Evolutionary conservation across 106 monocot genomes (phyloP).

Genomic region (Triglochin maritima): DNA sequence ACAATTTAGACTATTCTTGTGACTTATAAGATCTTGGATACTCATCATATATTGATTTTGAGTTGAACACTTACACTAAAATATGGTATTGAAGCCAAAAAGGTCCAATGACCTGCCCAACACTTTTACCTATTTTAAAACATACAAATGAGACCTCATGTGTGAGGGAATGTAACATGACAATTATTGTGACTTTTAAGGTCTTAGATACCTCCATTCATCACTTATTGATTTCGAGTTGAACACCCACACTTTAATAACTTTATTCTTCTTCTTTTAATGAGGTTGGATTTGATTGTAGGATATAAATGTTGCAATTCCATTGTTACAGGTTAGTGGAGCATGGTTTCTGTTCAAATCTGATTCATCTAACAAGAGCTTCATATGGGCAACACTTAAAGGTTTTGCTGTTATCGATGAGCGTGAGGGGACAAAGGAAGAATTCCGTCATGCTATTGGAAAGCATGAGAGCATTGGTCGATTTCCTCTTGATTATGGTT

Average conservation of each 20-base stretch:
- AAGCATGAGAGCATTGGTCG: conserved; percentile 32
- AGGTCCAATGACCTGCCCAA: no score
- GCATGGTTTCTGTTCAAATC: conserved; percentile 94
- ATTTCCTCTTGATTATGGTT: conserved; percentile 10
- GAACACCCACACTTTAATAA: no score
- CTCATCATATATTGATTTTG: no score
- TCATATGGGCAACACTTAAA: conserved; percentile 85
- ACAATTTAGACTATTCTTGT: no score
- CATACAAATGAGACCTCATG: no score
- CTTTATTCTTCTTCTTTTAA: background rate
- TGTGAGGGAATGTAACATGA: background rate
- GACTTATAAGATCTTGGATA: no score
- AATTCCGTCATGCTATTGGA: conserved; percentile 86
- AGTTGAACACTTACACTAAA: no score
- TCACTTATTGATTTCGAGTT: no score
- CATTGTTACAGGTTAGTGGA: conserved; percentile 49
- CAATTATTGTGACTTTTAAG: background rate
- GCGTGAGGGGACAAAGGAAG: conserved; percentile 83
- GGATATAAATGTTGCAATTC: background rate
- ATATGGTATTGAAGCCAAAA: no score
- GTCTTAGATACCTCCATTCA: background rate
- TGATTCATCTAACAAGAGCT: conserved; percentile 50
- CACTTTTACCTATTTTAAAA: background rate
- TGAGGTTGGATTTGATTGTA: background rate
- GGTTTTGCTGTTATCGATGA: conserved; percentile 81